Evolutionary conservation across 257 asterid genomes (phyloP).

Genomic region (Ballota nigra): DNA sequence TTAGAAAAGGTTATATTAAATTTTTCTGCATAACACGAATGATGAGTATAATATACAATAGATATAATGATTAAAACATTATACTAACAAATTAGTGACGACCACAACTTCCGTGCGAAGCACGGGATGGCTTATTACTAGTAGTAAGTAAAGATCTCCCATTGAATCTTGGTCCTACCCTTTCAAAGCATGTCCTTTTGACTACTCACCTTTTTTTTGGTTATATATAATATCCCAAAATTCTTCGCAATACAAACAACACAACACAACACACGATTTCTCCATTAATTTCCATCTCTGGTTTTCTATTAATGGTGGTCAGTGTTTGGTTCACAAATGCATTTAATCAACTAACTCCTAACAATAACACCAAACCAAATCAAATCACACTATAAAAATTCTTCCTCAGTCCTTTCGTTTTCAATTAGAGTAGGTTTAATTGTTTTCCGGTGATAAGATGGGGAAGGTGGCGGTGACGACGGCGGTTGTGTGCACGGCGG

Average conservation of each 20-base stretch:
- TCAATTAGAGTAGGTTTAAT: neutral
- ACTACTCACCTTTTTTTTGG: neutral
- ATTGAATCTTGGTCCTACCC: too few relatives aligned
- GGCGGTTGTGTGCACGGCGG: conserved; percentile 73
- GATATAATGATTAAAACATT: too few relatives aligned
- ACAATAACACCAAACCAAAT: conserved; percentile 19
- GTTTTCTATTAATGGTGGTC: neutral
- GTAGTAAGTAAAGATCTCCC: too few relatives aligned
- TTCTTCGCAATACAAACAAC: conserved; percentile 13
- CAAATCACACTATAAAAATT: conserved; percentile 17
- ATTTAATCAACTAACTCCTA: conserved; percentile 25
- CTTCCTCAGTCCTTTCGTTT: neutral
- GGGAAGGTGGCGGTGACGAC: conserved; percentile 72
- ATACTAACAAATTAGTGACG: too few relatives aligned
- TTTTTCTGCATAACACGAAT: too few relatives aligned
- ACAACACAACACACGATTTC: conserved; percentile 5
- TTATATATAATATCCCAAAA: neutral
- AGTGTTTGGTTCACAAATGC: neutral
- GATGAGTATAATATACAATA: too few relatives aligned
- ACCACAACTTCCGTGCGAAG: too few relatives aligned
- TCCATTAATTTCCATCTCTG: neutral
- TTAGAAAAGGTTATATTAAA: too few relatives aligned
- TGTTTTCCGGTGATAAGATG: conserved; percentile 36
- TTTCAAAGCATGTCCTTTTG: conserved; percentile 14
- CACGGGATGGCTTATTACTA: too few relatives aligned